phyloP scores from a whole-genome alignment of 1,284 basidiomycete species.

The Ustilago tritici region DNA sequence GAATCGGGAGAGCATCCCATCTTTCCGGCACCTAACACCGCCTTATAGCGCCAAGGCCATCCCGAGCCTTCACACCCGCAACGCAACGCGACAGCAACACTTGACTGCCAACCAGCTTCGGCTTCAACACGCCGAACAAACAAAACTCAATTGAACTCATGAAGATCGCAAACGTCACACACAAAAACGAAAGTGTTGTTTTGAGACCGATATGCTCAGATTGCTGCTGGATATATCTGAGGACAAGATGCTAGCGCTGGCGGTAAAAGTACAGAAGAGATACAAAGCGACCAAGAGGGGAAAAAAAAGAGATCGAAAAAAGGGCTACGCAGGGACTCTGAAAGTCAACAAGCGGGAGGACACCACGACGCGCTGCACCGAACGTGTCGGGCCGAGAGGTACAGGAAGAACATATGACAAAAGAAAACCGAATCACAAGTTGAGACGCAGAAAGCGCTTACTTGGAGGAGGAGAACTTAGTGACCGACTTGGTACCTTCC shows the following conservation, averaged over 20 bases:
- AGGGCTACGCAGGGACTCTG: neutral
- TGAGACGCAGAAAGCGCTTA: conserved; percentile 20
- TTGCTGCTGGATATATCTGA: conserved; percentile 61
- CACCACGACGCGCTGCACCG: conserved; percentile 48
- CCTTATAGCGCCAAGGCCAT: no score
- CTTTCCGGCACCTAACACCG: neutral
- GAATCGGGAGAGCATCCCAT: neutral
- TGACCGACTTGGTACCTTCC: conserved; percentile 79
- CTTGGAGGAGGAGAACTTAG: conserved; percentile 73
- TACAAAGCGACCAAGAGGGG: conserved; percentile 51
- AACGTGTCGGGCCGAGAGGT: conserved; percentile 38
- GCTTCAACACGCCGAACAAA: neutral
- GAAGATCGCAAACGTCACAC: conserved; percentile 12
- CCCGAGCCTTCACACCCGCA: no score
- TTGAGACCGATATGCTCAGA: conserved; percentile 59
- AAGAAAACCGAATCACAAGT: conserved; percentile 3
- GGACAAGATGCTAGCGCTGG: conserved; percentile 55
- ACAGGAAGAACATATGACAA: neutral
- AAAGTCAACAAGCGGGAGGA: conserved; percentile 12
- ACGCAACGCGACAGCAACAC: neutral
- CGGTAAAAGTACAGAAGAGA: conserved; percentile 60
- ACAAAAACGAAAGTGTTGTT: neutral
- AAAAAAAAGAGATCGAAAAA: conserved; percentile 14
- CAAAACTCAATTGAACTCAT: neutral
- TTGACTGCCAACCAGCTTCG: neutral